phyloP scores from a whole-genome alignment of 208 protist genomes.

The Balamuthia mandrillaris region DNA sequence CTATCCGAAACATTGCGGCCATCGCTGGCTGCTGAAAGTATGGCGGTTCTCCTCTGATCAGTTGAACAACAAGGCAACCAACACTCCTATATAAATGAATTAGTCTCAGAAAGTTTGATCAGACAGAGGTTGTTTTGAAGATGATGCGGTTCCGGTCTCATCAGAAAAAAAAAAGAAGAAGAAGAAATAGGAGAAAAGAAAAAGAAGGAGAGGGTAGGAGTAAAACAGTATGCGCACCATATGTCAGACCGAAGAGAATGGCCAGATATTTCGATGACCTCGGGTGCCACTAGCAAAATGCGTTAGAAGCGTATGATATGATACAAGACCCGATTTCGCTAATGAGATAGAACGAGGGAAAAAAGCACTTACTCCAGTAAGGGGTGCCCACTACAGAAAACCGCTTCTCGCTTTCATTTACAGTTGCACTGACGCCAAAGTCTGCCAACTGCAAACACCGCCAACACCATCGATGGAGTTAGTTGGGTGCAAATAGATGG shows the following conservation, averaged over 20 bases:
- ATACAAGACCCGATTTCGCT: neutral
- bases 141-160: neutral
- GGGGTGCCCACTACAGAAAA: conserved; percentile 75
- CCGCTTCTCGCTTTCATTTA: conserved; percentile 52
- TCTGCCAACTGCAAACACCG: conserved; percentile 79
- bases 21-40: conserved; percentile 83
- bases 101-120: neutral
- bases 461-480: neutral
- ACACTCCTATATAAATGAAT: neutral
- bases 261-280: conserved; percentile 81
- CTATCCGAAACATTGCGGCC: conserved; percentile 80
- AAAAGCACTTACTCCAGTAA: conserved; percentile 77
- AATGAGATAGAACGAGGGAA: neutral
- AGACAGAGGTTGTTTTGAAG: neutral
- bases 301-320: neutral
- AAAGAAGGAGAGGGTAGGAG: too few species aligned
- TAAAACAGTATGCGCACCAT: too few species aligned
- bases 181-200: too few species aligned
- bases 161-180: neutral
- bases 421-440: conserved; percentile 94
- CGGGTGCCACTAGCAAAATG: conserved; percentile 73
- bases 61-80: conserved; percentile 85
- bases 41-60: conserved; percentile 81
- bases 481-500: too few species aligned
- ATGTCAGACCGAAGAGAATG: conserved; percentile 78